These are phyloP conservation scores for Populus tremula DNA, from an alignment of 345 rosid genomes.

Conservation along the genomic window DNA sequence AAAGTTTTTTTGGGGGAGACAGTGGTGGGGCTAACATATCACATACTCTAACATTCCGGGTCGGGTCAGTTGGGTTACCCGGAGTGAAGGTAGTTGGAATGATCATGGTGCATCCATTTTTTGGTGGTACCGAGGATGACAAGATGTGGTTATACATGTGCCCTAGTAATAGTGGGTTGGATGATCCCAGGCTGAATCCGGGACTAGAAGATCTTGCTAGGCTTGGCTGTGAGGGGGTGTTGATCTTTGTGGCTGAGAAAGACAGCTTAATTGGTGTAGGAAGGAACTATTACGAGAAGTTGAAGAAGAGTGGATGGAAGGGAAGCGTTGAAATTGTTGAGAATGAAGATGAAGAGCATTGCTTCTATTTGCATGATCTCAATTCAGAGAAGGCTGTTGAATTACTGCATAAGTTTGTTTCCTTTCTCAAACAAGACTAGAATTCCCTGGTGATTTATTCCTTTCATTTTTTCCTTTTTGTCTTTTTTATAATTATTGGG, in stretches of 20 bases:
- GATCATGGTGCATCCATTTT: conserved; percentile 46
- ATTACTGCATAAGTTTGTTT: neutral
- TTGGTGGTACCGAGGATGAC: conserved; percentile 45
- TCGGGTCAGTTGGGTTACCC: conserved; percentile 29
- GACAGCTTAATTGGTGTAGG: neutral
- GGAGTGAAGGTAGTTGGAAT: conserved; percentile 29
- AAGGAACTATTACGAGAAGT: neutral
- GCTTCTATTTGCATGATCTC: conserved; percentile 2
- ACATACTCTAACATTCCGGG: conserved; percentile 26
- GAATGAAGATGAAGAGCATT: conserved; percentile 6
- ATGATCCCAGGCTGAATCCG: neutral
- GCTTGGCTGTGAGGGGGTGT: neutral
- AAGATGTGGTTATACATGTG: conserved; percentile 42
- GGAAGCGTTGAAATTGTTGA: conserved; percentile 9
- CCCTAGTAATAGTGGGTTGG: neutral
- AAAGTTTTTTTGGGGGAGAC: conserved; percentile 37
- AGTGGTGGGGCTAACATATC: conserved; percentile 46
- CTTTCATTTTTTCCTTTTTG: too few species aligned
- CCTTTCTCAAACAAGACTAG: neutral
- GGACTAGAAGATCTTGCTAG: neutral
- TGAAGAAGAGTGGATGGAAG: neutral
- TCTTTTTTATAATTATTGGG: too few species aligned
- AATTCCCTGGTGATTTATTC: too few species aligned
- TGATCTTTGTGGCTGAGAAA: neutral
- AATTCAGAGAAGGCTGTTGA: conserved; percentile 5